phyloP scores from a whole-genome alignment of 2,329 filamentous ascomycete genomes.

The Ophiostoma piceae region DNA sequence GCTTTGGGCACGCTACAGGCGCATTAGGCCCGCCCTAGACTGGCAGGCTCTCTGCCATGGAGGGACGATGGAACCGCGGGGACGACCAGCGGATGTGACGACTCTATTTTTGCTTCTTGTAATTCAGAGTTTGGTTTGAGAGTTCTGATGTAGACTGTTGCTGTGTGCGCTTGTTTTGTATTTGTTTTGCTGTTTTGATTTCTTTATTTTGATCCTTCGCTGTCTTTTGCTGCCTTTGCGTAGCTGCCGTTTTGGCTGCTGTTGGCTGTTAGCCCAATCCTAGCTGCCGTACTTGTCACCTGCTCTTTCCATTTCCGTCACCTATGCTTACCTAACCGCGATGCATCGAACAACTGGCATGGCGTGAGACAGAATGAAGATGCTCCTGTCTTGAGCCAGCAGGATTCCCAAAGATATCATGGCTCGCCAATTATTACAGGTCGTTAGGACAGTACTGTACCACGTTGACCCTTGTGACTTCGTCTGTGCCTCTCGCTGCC shows the following conservation, averaged over 20 bases:
- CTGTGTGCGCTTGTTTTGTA: neutral
- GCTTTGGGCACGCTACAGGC: neutral
- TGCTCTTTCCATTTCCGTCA: neutral
- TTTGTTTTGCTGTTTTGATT: neutral
- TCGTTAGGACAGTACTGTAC: neutral
- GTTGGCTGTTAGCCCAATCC: neutral
- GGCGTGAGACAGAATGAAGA: neutral
- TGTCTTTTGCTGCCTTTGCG: neutral
- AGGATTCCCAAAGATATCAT: neutral
- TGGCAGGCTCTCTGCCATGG: neutral
- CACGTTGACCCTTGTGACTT: neutral
- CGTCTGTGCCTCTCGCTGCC: neutral
- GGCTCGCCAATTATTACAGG: neutral
- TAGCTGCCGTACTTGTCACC: neutral
- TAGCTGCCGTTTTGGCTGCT: neutral
- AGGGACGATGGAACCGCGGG: constrained; percentile 13
- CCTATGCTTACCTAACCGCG: neutral
- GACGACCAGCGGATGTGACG: constrained; percentile 3
- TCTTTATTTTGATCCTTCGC: neutral
- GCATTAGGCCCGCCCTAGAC: neutral
- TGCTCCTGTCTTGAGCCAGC: neutral
- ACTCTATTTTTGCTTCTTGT: neutral
- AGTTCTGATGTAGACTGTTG: too few species aligned
- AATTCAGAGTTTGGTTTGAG: neutral
- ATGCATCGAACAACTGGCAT: neutral